Evolutionary conservation across 1,139 yeast species (phyloP), one percentile per base, ranked within the genome.

Genomic region (Hanseniaspora uvarum): DNA sequence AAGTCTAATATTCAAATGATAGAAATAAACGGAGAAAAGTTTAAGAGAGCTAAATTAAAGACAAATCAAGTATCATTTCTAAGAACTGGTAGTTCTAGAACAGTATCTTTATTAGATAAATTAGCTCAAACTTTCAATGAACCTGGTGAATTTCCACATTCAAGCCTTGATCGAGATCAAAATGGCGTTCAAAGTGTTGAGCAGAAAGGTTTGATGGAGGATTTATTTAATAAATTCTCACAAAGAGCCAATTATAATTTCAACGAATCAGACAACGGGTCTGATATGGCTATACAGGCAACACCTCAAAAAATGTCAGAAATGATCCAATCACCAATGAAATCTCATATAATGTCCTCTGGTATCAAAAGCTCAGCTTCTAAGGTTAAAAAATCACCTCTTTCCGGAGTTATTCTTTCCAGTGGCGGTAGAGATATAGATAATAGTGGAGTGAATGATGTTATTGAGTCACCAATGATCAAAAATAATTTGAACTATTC

Each of bases 61-160:
- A 58, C 16, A 54, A 60, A 6, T 56, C 60, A 18, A 43, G 30
- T 30, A 38, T 39, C 39, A 44, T 12, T 53, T 59, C 23, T 58
- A 56, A 46, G 59, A 62, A 50, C 63, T 61, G 21, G 56, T 58
- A 38, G 58, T 36, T 19, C 38, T 4, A 50, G 39, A 21, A 34
- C 53, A 10, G 46, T 50, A 14, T 50, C 53, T 14, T 36, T 50
- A 12, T 4, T 50, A 16, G 53, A 50, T 31, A 41, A 21, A 21
- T 23, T 50, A 10, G 26, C 47, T 1, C 46, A 50, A 21, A 50
- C 53, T 16, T 50, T 50, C 16, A 44, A 43, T 34, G 53, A 50
- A 3, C 30, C 18, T 6, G 11, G 43, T 30, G 34, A 39, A 11
- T 39, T 12, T 34, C 10, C 28, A n/a, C 18, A 23, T 1, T 21